phyloP scores from a whole-genome alignment of 1,284 basidiomycete genomes.

The Trichosporon inkin region DNA sequence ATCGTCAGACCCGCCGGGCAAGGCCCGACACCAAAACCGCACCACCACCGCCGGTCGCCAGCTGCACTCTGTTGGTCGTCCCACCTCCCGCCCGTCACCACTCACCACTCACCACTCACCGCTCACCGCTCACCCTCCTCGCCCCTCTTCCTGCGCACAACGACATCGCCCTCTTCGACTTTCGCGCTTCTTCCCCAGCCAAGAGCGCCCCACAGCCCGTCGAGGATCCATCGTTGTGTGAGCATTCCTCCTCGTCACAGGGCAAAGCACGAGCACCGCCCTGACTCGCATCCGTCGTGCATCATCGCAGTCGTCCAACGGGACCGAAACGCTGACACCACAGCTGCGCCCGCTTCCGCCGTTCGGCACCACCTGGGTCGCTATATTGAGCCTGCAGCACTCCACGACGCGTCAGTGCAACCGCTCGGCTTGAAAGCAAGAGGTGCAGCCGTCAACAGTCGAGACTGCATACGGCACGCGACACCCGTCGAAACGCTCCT shows the following conservation, averaged over 20 bases:
- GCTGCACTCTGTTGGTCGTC: too few species aligned
- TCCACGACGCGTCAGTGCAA: constrained; percentile 9
- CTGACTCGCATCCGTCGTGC: too few species aligned
- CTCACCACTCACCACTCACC: background rate
- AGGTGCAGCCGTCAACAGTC: background rate
- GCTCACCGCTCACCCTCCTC: background rate
- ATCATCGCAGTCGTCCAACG: background rate
- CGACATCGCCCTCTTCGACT: background rate
- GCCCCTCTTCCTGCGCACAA: background rate
- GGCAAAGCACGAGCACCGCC: too few species aligned
- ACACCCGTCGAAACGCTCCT: background rate
- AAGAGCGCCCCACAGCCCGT: too few species aligned
- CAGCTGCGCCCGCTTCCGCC: background rate
- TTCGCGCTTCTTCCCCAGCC: background rate
- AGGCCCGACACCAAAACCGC: too few species aligned
- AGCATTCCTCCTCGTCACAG: too few species aligned
- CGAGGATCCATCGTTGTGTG: too few species aligned
- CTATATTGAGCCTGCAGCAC: background rate
- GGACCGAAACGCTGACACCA: constrained; percentile 4
- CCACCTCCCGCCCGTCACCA: background rate
- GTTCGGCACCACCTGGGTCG: background rate
- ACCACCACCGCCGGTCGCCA: too few species aligned
- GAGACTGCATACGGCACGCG: background rate
- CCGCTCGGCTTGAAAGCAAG: background rate
- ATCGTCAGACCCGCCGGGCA: constrained; percentile 8